A percentile compares a stretch with the other conserved stretches of the same genome.
These are phyloP conservation scores for Funneliformis mosseae DNA, from an alignment of 192 early-diverging fungal species.

Conservation along the genomic window DNA sequence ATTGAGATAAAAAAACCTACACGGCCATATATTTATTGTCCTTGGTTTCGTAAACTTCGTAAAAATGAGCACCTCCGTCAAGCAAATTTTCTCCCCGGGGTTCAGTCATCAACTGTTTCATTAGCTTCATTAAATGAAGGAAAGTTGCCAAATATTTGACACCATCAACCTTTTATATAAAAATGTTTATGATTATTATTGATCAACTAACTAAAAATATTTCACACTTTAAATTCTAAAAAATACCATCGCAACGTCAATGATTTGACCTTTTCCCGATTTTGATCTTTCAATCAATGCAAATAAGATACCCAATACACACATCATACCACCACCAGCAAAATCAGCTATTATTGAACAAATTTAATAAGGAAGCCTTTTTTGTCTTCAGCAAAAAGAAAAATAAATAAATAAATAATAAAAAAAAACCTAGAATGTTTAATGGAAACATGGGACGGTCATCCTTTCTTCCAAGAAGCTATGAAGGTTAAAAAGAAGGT, in stretches of 20 bases:
- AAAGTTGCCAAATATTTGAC: constrained; percentile 62
- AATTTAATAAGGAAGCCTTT: background rate
- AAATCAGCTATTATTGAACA: constrained; percentile 56
- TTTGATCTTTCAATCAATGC: constrained; percentile 60
- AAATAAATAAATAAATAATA: too few relatives aligned
- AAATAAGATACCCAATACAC: constrained; percentile 63
- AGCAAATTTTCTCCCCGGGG: constrained; percentile 61
- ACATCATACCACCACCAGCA: constrained; percentile 68
- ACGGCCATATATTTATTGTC: constrained; percentile 67
- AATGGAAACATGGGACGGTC: constrained; percentile 38
- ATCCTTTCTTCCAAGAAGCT: constrained; percentile 2
- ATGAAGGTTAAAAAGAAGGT: too few relatives aligned
- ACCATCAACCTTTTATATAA: constrained; percentile 45
- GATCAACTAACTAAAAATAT: too few relatives aligned
- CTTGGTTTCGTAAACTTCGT: constrained; percentile 68
- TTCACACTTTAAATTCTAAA: too few relatives aligned
- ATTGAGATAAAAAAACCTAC: constrained; percentile 32
- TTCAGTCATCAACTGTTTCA: constrained; percentile 51
- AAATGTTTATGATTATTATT: background rate
- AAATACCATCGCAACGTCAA: constrained; percentile 61
- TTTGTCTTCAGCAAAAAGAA: background rate
- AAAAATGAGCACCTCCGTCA: constrained; percentile 70
- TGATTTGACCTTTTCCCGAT: constrained; percentile 66
- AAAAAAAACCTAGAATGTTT: constrained; percentile 34
- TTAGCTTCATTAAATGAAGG: constrained; percentile 60